Conservation (phyloP, 176 grass and related monocot species). For the Avena eriantha region DNA sequence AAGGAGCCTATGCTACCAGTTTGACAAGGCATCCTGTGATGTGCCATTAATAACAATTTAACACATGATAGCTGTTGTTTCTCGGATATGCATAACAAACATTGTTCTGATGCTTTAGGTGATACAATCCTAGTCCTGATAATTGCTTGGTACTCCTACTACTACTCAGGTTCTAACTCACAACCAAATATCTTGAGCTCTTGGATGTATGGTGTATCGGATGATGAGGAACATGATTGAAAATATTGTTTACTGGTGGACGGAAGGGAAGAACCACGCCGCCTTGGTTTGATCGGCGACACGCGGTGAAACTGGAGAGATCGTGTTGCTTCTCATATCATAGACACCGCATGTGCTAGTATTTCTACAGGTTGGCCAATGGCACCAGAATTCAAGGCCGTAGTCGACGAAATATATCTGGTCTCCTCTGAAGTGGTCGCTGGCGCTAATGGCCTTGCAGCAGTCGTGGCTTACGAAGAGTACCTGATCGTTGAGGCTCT, state of each 20-base stretch:
- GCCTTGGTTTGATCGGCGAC: neutral
- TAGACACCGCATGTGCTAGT: neutral
- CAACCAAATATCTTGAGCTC: too few species aligned
- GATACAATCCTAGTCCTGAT: too few species aligned
- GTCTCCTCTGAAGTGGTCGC: neutral
- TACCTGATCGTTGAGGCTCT: neutral
- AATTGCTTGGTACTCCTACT: too few species aligned
- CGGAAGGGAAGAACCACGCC: neutral
- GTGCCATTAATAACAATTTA: neutral
- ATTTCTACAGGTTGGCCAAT: neutral
- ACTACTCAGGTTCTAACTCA: too few species aligned
- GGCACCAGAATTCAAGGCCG: neutral
- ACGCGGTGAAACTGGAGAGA: neutral
- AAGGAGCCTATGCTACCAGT: neutral
- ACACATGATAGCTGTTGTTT: neutral
- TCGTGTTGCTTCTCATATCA: neutral
- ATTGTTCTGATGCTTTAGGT: too few species aligned
- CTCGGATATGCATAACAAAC: neutral
- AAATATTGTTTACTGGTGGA: neutral
- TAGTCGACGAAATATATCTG: conserved; percentile 8
- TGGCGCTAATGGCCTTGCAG: neutral
- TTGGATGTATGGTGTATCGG: too few species aligned
- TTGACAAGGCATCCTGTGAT: neutral
- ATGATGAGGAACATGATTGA: too few species aligned
- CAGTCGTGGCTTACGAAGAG: neutral